Percentiles rank a stretch among this genome's conserved stretches.
Conservation (phyloP, 1,284 basidiomycete genomes). For the Dichomitus squalens region DNA sequence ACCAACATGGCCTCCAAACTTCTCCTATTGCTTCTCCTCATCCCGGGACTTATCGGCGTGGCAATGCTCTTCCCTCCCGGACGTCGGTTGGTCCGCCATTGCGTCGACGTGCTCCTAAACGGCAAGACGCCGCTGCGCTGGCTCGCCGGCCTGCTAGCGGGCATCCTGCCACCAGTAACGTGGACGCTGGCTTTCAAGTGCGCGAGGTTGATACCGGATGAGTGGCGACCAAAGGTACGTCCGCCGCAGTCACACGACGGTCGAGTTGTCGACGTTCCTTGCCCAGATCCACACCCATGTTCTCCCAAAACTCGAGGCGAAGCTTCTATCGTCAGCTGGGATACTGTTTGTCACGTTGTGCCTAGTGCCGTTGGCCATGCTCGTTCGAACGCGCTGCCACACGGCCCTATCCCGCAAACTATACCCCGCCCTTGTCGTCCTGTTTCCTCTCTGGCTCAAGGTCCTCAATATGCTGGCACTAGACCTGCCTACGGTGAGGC, state of each 20-base stretch:
- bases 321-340: not conserved
- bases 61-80: too few relatives aligned
- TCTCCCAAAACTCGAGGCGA: not conserved
- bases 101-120: not conserved
- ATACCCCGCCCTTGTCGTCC: not conserved
- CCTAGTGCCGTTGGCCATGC: not conserved
- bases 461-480: not conserved
- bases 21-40: not conserved
- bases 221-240: not conserved
- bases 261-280: not conserved
- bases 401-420: not conserved
- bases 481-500: not conserved
- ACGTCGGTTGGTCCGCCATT: not conserved
- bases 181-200: not conserved
- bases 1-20: not conserved
- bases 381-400: not conserved
- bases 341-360: not conserved
- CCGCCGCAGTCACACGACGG: not conserved
- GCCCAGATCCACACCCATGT: not conserved
- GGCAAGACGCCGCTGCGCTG: not conserved
- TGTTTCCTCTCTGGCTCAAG: not conserved
- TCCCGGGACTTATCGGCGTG: not conserved
- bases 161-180: not conserved
- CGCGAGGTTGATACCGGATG: not conserved
- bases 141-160: not conserved